Evolutionary conservation across 768 basidiomycete genomes (phyloP).

Genomic region (Lactarius indigo): DNA sequence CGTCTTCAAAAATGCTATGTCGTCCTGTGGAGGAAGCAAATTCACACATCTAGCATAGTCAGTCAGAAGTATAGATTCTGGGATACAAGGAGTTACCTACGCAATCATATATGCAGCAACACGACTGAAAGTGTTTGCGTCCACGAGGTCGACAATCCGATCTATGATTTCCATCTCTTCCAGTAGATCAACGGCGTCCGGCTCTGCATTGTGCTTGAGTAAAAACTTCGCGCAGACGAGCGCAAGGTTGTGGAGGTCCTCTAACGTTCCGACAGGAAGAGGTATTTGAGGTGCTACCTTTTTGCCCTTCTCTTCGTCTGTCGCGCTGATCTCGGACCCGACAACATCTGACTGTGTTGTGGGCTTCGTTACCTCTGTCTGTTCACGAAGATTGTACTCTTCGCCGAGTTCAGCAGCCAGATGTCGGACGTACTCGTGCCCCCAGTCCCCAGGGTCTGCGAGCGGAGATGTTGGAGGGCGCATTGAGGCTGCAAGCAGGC

Average conservation of each 20-base stretch:
- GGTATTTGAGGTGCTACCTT: conserved; percentile 30
- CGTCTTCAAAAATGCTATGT: conserved; percentile 81
- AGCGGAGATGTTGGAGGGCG: conserved; percentile 63
- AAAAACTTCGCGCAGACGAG: conserved; percentile 87
- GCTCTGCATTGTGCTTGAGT: conserved; percentile 92
- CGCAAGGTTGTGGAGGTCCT: conserved; percentile 74
- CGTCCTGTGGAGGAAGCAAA: conserved; percentile 90
- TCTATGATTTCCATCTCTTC: conserved; percentile 91
- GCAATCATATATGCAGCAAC: conserved; percentile 97
- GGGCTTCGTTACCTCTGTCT: conserved; percentile 40
- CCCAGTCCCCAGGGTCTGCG: conserved; percentile 94
- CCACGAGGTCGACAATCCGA: conserved; percentile 72
- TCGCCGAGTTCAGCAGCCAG: conserved; percentile 95
- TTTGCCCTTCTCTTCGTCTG: conserved; percentile 30
- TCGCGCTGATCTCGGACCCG: conserved; percentile 30
- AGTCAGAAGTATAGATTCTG: conserved; percentile 8
- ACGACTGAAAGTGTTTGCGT: conserved; percentile 81
- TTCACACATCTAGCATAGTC: conserved; percentile 64
- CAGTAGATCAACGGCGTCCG: conserved; percentile 93
- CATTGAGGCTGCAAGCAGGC: conserved; percentile 74
- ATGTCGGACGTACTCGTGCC: conserved; percentile 98
- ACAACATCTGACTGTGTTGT: conserved; percentile 20
- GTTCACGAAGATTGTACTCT: conserved; percentile 75
- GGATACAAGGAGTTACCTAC: conserved; percentile 40
- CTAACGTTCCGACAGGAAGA: conserved; percentile 53